Evolutionary conservation across 176 grass and related monocot species (phyloP).

Genomic region (Aechmea fasciata): DNA sequence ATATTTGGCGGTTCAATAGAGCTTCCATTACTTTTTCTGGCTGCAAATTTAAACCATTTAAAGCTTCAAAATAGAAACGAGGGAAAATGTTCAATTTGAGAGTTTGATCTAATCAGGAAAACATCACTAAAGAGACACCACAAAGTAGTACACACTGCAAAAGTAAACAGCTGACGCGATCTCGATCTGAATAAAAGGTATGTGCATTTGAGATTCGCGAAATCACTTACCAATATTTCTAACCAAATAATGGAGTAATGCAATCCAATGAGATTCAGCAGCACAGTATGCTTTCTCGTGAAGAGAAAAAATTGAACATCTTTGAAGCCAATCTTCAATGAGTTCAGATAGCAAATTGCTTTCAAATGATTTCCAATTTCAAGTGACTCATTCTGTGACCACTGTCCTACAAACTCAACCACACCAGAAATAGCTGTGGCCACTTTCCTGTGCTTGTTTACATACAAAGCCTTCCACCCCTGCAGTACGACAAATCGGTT

Average conservation of each 20-base stretch:
- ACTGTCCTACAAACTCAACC: conserved; percentile 34
- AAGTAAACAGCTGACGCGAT: neutral
- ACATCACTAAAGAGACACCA: neutral
- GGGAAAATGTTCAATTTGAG: neutral
- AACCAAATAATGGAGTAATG: conserved; percentile 47
- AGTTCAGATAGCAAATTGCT: conserved; percentile 37
- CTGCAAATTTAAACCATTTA: conserved; percentile 22
- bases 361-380: conserved; percentile 62
- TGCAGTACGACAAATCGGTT: conserved; percentile 18
- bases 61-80: conserved; percentile 5
- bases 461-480: conserved; percentile 45
- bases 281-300: conserved; percentile 38
- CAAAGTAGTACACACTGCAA: conserved; percentile 1
- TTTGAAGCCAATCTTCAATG: conserved; percentile 38
- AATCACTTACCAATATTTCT: conserved; percentile 42
- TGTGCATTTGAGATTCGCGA: neutral
- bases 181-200: neutral
- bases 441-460: conserved; percentile 46
- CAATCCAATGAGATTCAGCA: conserved; percentile 57
- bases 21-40: conserved; percentile 44
- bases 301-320: conserved; percentile 60
- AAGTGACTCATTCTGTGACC: conserved; percentile 36
- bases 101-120: neutral
- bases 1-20: conserved; percentile 35
- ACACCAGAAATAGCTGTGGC: conserved; percentile 32